Evolutionary conservation across 106 monocot species (phyloP).

Genomic region (Dioscorea zingiberensis): DNA sequence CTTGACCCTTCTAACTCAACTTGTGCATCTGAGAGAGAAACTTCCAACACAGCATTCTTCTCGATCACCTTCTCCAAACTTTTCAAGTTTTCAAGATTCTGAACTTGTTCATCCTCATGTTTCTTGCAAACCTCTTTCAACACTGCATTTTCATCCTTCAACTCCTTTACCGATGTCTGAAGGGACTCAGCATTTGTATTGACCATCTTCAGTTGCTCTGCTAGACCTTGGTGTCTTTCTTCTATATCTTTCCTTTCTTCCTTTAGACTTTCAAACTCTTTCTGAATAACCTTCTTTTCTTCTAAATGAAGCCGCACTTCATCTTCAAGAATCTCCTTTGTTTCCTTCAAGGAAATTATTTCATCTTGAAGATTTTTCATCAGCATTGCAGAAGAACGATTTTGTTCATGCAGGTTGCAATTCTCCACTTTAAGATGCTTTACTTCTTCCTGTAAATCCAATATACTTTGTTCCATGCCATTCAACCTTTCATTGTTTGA

Average conservation of each 20-base stretch:
- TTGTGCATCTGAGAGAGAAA: conserved; percentile 28
- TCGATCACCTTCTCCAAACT: conserved; percentile 23
- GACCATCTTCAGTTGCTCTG: conserved; percentile 32
- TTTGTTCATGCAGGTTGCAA: conserved; percentile 27
- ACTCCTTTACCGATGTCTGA: conserved; percentile 28
- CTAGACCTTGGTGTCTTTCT: conserved; percentile 18
- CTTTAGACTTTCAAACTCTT: conserved; percentile 35
- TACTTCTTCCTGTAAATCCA: conserved; percentile 19
- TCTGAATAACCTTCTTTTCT: conserved; percentile 38
- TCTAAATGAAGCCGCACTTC: conserved; percentile 25
- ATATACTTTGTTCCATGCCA: conserved; percentile 22
- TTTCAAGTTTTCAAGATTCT: conserved; percentile 26
- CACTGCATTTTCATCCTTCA: conserved; percentile 30
- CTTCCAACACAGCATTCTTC: conserved; percentile 24
- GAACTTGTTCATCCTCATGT: conserved; percentile 31
- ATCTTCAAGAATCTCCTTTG: conserved; percentile 29
- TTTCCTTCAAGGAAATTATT: conserved; percentile 23
- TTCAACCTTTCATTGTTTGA: conserved; percentile 23
- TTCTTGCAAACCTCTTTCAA: conserved; percentile 35
- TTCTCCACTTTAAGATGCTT: conserved; percentile 23
- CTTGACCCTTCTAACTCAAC: conserved; percentile 31
- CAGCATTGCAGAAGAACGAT: conserved; percentile 16
- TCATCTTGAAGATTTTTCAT: conserved; percentile 34
- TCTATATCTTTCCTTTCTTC: conserved; percentile 33
- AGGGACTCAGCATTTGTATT: conserved; percentile 36